These are phyloP conservation scores for Aciculosporium take DNA, from an alignment of 2,329 filamentous ascomycete species.

Conservation along the genomic window DNA sequence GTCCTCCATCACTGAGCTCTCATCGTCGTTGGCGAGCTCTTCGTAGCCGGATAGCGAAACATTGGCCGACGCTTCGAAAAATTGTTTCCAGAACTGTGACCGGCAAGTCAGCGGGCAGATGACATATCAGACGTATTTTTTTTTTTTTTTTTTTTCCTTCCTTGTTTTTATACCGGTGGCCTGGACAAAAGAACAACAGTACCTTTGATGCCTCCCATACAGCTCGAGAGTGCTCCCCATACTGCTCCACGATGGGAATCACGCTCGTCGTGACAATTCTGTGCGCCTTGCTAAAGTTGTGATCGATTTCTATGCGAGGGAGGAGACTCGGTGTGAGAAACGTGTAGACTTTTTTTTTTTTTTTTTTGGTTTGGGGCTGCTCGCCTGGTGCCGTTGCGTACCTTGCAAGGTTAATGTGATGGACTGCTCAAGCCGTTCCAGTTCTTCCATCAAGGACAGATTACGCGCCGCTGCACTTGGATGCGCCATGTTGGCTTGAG, in stretches of 20 bases:
- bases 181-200: not conserved
- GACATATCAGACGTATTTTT: too few species aligned
- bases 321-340: conserved; percentile 1
- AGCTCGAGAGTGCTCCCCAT: conserved; percentile 80
- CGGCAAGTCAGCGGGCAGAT: too few species aligned
- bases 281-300: conserved; percentile 94
- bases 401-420: conserved; percentile 94
- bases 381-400: conserved; percentile 17
- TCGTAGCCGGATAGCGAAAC: conserved; percentile 93
- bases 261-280: conserved; percentile 91
- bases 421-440: conserved; percentile 90
- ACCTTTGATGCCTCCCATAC: conserved; percentile 98
- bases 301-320: conserved; percentile 66
- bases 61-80: conserved; percentile 96
- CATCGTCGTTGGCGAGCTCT: conserved; percentile 59
- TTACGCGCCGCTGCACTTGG: conserved; percentile 34
- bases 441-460: conserved; percentile 79
- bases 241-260: conserved; percentile 84
- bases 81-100: conserved; percentile 92
- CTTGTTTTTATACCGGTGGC: not conserved
- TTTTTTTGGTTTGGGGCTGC: too few species aligned
- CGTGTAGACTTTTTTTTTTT: too few species aligned
- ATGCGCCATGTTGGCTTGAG: conserved; percentile 31
- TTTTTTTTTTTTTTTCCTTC: not conserved
- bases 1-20: conserved; percentile 34